phyloP scores from a whole-genome alignment of 768 basidiomycete genomes.

The Leccinum barrowsii region DNA sequence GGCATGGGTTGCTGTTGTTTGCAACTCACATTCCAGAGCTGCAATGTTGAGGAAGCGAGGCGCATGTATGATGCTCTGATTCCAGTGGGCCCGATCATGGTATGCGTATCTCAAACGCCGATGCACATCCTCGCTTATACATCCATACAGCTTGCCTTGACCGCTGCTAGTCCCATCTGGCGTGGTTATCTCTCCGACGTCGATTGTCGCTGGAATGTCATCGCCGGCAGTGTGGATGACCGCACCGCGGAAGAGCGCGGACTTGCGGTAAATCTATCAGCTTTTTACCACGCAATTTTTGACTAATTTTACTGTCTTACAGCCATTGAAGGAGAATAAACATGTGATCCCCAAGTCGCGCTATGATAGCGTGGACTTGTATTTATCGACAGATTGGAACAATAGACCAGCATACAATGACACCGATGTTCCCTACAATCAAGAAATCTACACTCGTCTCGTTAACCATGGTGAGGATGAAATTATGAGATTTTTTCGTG shows the following conservation, averaged over 20 bases:
- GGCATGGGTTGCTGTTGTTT: slow-evolving; percentile 99
- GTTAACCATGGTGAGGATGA: slow-evolving; percentile 60
- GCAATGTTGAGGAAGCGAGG: slow-evolving; percentile 88
- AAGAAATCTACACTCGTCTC: slow-evolving; percentile 68
- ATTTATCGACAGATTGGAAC: slow-evolving; percentile 81
- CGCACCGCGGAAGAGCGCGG: slow-evolving; percentile 95
- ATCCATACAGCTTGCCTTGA: slow-evolving; percentile 78
- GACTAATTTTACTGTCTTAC: slow-evolving; percentile 4
- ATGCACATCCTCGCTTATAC: slow-evolving; percentile 1
- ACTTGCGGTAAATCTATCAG: slow-evolving; percentile 49
- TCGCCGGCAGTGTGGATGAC: slow-evolving; percentile 97
- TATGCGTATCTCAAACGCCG: slow-evolving; percentile 32
- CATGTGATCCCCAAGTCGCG: slow-evolving; percentile 92
- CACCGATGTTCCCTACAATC: slow-evolving; percentile 73
- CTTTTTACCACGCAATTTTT: slow-evolving; percentile 5
- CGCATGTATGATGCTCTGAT: slow-evolving; percentile 95
- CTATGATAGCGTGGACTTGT: slow-evolving; percentile 94
- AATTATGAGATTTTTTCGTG: not conserved
- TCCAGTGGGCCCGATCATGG: slow-evolving; percentile 93
- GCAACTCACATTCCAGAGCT: slow-evolving; percentile 96
- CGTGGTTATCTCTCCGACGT: slow-evolving; percentile 94
- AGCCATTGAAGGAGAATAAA: slow-evolving; percentile 76
- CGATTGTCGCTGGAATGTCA: slow-evolving; percentile 98
- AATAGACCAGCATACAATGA: slow-evolving; percentile 97
- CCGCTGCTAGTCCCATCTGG: slow-evolving; percentile 93